Evolutionary conservation across 306 rosid species (phyloP), one percentile per base, ranked within the genome.

Genomic region (Casuarina cunninghamiana): DNA sequence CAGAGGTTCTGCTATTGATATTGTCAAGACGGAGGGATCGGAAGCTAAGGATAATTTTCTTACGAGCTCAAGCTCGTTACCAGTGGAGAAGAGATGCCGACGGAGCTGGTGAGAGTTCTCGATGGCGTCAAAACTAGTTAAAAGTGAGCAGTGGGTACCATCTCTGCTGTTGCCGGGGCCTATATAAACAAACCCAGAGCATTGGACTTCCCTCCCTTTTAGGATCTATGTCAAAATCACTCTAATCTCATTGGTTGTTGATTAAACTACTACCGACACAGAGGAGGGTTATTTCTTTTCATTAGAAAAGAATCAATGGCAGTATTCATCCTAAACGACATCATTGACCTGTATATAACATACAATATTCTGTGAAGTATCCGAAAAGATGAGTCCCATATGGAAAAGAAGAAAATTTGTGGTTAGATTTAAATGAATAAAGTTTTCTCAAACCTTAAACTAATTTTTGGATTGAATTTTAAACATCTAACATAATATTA

Each of bases 1-100:
- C 0, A 80, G 80, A 77, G 85, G 73, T 0, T 80, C 81, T 19
- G 89, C 77, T 86, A 80, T 82, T 53, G 71, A 70, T 73, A 63
- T 43, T 48, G 32, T n/a, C 32, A 26, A 26, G 32, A 26, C 32
- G 32, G 0, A 26, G 32, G 32, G 32, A 26, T 26, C 32, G 32
- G 32, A 26, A 26, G 32, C 1, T 26, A 26, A 26, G 32, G 32
- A 26, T 26, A 26, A 26, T 26, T 26, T 0, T 26, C 16, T 67
- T 10, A 38, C 10, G 8, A 65, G 83, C 75, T 75, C 32, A 79
- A 35, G 78, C 63, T 83, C 65, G 79, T 9, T 66, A 37, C 17
- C 41, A 49, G 32, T 32, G 58, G 35, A 26, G 54, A 5, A 17
- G 44, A 39, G 70, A 16, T 38, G 65, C 2, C 13, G 32, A 2